A percentile compares a stretch with the other conserved stretches of the same genome.
These are phyloP conservation scores for Conringia planisiliqua DNA, from an alignment of 345 rosid species.

Conservation along the genomic window DNA sequence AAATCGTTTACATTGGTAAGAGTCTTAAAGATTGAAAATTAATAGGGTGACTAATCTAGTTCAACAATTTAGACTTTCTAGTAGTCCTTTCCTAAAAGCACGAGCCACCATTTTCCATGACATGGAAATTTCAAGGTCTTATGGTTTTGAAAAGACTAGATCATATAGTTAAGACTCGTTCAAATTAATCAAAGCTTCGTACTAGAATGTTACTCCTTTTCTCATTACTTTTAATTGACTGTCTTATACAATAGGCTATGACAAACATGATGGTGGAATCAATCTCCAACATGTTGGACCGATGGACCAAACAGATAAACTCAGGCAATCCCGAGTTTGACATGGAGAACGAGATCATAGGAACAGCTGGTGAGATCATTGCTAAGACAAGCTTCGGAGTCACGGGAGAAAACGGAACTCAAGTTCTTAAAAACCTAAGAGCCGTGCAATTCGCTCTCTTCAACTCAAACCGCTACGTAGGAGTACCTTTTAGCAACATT, in stretches of 20 bases:
- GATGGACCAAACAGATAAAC: slow-evolving; percentile 49
- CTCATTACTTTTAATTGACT: slow-evolving; percentile 1
- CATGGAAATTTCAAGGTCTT: slow-evolving; percentile 14
- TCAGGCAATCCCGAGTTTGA: slow-evolving; percentile 57
- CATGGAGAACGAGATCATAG: slow-evolving; percentile 62
- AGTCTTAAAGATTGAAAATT: slow-evolving; percentile 14
- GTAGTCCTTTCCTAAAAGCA: slow-evolving; percentile 9
- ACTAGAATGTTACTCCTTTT: background rate
- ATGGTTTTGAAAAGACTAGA: slow-evolving; percentile 1
- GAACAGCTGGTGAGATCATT: slow-evolving; percentile 78
- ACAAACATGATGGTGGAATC: slow-evolving; percentile 81
- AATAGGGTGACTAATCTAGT: slow-evolving; percentile 24
- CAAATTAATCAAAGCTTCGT: slow-evolving; percentile 5
- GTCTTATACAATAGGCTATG: slow-evolving; percentile 50
- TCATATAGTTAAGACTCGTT: slow-evolving; percentile 13
- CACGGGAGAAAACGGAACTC: slow-evolving; percentile 45
- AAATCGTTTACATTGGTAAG: background rate
- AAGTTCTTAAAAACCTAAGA: slow-evolving; percentile 62
- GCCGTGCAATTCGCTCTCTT: slow-evolving; percentile 72
- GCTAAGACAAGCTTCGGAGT: slow-evolving; percentile 90
- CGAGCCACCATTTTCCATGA: slow-evolving; percentile 1
- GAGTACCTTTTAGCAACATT: slow-evolving; percentile 68
- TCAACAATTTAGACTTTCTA: slow-evolving; percentile 27
- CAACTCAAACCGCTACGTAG: slow-evolving; percentile 74
- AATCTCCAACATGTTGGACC: slow-evolving; percentile 61